A percentile compares a stretch with the other conserved stretches of the same genome.
These are phyloP conservation scores for Trifolium dubium DNA, from an alignment of 306 rosid genomes.

Conservation along the genomic window DNA sequence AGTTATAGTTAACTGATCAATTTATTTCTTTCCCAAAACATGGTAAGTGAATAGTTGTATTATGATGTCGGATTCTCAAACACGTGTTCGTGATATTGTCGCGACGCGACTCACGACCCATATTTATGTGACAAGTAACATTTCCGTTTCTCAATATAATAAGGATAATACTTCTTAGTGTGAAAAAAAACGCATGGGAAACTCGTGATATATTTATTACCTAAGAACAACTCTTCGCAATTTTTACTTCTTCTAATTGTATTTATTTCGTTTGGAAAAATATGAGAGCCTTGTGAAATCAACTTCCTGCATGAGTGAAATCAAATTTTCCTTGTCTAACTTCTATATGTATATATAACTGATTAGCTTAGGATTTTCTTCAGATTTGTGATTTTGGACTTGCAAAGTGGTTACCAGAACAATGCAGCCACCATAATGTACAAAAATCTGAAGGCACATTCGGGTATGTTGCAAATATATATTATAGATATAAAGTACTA, in stretches of 20 bases:
- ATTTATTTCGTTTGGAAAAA: neutral
- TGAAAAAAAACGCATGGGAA: neutral
- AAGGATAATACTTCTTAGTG: neutral
- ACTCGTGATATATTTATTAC: neutral
- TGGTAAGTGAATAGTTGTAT: neutral
- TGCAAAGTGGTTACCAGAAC: constrained; percentile 84
- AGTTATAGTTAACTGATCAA: neutral
- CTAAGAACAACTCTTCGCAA: neutral
- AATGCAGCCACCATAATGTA: constrained; percentile 65
- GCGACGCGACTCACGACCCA: too few relatives aligned
- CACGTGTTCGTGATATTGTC: neutral
- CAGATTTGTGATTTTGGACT: constrained; percentile 98
- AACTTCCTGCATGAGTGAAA: too few relatives aligned
- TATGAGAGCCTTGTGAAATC: neutral
- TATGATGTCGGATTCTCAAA: neutral
- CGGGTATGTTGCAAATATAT: constrained; percentile 56
- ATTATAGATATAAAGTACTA: neutral
- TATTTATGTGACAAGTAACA: neutral
- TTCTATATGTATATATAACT: too few relatives aligned
- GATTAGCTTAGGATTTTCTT: constrained; percentile 14
- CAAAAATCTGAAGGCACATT: constrained; percentile 87
- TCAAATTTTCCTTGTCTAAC: too few relatives aligned
- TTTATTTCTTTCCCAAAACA: neutral
- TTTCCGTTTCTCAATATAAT: neutral
- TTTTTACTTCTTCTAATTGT: neutral